Conservation (phyloP, 1,284 basidiomycete genomes). For the Cutaneotrichosporon cavernicola region DNA sequence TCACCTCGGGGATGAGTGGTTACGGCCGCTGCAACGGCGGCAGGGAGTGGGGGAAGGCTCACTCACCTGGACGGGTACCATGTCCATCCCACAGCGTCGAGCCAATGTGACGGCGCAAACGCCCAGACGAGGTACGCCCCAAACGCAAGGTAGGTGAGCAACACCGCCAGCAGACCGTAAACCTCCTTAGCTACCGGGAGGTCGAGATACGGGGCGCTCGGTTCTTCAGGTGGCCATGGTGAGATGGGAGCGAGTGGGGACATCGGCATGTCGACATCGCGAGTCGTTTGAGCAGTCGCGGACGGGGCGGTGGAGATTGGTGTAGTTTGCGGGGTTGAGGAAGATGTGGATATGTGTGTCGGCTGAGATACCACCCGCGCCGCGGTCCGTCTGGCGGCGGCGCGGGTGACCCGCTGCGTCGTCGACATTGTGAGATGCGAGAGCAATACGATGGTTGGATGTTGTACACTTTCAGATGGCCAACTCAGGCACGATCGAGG, state of each 20-base stretch:
- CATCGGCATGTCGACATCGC: neutral
- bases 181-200: slow-evolving; percentile 60
- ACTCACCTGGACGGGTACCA: slow-evolving; percentile 85
- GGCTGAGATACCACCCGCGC: neutral
- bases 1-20: no score
- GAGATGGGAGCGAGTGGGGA: slow-evolving; percentile 60
- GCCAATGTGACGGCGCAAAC: slow-evolving; percentile 58
- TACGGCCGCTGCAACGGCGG: no score
- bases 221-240: slow-evolving; percentile 60
- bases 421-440: neutral
- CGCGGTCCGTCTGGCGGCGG: neutral
- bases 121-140: slow-evolving; percentile 69
- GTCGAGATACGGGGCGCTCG: slow-evolving; percentile 53
- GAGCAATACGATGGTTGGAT: neutral
- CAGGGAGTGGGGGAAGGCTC: neutral
- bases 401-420: slow-evolving; percentile 3
- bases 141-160: slow-evolving; percentile 71
- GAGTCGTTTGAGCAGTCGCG: neutral
- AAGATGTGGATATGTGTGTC: neutral
- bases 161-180: slow-evolving; percentile 82
- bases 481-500: slow-evolving; percentile 19
- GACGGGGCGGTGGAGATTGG: neutral
- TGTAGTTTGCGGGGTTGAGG: neutral
- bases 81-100: slow-evolving; percentile 64
- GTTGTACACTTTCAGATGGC: neutral